Percentiles rank a stretch among this genome's conserved stretches.
These are phyloP conservation scores for Leccinum variicolor DNA, from an alignment of 768 basidiomycete genomes.

Conservation along the genomic window DNA sequence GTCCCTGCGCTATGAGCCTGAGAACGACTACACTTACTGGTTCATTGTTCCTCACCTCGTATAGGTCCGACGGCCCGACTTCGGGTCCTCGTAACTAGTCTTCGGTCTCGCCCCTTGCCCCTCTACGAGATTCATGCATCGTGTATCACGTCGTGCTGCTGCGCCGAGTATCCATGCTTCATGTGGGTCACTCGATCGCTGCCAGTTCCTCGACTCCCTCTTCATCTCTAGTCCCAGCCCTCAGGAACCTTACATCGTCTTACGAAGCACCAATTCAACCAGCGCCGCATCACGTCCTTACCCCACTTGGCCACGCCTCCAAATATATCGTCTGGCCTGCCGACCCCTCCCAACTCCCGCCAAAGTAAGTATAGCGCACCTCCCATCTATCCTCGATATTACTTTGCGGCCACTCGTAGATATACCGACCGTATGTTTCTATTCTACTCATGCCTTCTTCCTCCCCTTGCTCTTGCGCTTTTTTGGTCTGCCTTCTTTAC, in stretches of 20 bases:
- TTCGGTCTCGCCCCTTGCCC: not conserved
- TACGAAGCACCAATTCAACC: constrained; percentile 12
- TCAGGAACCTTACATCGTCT: constrained; percentile 14
- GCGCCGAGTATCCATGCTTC: not conserved
- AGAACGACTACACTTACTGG: constrained; percentile 1
- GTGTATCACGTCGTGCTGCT: not conserved
- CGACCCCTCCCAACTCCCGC: not conserved
- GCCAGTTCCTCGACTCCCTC: not conserved
- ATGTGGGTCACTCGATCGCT: constrained; percentile 4
- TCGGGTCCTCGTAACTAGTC: not conserved
- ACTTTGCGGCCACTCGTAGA: constrained; percentile 2
- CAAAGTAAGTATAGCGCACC: not conserved
- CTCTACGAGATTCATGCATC: constrained; percentile 1
- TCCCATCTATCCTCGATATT: constrained; percentile 12
- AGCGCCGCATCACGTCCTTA: constrained; percentile 13
- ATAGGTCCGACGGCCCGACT: not conserved
- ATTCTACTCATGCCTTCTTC: constrained; percentile 11
- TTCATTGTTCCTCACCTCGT: not conserved
- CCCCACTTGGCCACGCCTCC: not conserved
- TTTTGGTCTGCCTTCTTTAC: constrained; percentile 8
- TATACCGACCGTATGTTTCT: not conserved
- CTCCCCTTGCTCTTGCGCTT: constrained; percentile 21
- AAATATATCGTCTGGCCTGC: constrained; percentile 4
- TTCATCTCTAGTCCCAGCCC: not conserved
- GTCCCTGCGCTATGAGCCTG: constrained; percentile 8